These are phyloP conservation scores for Noccaea caerulescens DNA, from an alignment of 345 rosid species.

Conservation along the genomic window DNA sequence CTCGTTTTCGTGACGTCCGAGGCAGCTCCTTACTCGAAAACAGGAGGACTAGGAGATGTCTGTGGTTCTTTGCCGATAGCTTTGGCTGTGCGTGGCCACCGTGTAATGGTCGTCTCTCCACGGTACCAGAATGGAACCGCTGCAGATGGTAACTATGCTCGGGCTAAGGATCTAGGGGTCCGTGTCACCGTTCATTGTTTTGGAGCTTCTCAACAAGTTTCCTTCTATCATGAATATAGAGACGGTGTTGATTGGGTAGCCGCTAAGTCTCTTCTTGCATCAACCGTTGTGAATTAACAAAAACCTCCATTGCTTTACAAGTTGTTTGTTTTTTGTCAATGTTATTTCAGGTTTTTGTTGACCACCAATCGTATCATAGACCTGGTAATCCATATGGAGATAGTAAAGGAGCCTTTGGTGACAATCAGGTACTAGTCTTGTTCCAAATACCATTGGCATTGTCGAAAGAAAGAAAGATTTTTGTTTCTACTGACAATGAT, in stretches of 20 bases:
- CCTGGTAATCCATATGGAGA: constrained; percentile 97
- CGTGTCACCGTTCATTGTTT: constrained; percentile 65
- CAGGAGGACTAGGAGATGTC: constrained; percentile 96
- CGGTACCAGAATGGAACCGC: constrained; percentile 67
- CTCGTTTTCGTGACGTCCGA: constrained; percentile 86
- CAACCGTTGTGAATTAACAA: neutral
- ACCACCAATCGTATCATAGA: constrained; percentile 82
- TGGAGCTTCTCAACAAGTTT: constrained; percentile 75
- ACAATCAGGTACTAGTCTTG: constrained; percentile 70
- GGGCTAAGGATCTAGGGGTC: constrained; percentile 54
- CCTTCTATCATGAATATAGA: constrained; percentile 85
- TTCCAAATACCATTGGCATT: constrained; percentile 1
- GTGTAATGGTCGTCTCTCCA: constrained; percentile 95
- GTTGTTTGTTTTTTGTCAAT: neutral
- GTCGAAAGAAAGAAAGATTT: neutral
- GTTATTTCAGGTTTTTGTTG: constrained; percentile 75
- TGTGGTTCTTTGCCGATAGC: constrained; percentile 94
- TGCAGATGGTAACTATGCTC: constrained; percentile 56
- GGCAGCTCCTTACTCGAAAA: constrained; percentile 96
- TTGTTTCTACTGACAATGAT: constrained; percentile 31
- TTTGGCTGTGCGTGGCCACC: constrained; percentile 78
- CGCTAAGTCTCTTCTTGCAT: constrained; percentile 5
- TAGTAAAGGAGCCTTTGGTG: constrained; percentile 79
- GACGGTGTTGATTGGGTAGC: constrained; percentile 96
- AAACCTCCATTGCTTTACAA: neutral